Conservation (phyloP, 1,139 yeast genomes). For the Wickerhamomyces sp. region DNA sequence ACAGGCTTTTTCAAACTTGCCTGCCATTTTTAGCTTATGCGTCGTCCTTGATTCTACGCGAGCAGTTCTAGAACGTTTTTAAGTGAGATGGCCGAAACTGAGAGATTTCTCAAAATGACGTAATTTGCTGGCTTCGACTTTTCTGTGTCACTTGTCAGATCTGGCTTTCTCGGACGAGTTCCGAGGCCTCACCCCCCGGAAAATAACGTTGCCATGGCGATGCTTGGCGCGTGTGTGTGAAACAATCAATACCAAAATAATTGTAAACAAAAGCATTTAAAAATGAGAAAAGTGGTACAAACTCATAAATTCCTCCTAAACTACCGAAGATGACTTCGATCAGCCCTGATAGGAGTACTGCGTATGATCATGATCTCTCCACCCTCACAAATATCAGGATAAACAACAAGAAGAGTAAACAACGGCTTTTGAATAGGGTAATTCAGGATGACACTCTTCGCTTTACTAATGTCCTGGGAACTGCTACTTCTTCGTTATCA, state of each 20-base stretch:
- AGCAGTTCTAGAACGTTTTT: too few relatives aligned
- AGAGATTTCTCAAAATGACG: too few relatives aligned
- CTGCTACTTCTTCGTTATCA: neutral
- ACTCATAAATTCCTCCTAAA: neutral
- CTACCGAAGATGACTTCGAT: neutral
- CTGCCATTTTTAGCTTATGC: too few relatives aligned
- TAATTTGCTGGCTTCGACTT: too few relatives aligned
- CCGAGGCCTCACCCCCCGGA: too few relatives aligned
- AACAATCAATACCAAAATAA: neutral
- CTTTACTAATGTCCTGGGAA: constrained; percentile 6
- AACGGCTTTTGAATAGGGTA: constrained; percentile 7
- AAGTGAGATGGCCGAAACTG: too few relatives aligned
- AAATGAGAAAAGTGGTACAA: neutral
- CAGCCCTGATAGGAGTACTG: neutral
- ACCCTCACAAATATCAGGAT: constrained; percentile 17
- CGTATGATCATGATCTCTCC: constrained; percentile 15
- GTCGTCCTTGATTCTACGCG: too few relatives aligned
- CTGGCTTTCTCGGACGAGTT: too few relatives aligned
- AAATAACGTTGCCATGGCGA: too few relatives aligned
- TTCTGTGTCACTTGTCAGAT: too few relatives aligned
- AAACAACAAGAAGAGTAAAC: constrained; percentile 13
- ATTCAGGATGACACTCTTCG: neutral
- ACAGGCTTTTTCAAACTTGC: too few relatives aligned
- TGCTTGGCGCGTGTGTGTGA: too few relatives aligned
- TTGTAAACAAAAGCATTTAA: neutral